phyloP scores from a whole-genome alignment of 805 yeast species.

The Saccharomyces kudriavzevii region DNA sequence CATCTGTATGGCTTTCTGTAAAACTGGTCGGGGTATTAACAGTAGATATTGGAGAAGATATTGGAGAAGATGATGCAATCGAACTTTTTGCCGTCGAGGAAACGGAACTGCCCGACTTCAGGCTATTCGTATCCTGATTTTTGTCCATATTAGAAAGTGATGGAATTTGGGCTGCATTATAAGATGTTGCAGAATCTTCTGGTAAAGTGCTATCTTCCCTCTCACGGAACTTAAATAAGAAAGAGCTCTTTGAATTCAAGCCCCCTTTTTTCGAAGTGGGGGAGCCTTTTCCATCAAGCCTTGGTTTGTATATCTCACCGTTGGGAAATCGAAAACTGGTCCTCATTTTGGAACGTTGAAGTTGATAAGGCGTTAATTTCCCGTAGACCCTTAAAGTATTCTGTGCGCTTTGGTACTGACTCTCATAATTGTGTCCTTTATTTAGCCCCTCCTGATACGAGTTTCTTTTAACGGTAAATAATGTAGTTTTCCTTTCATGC shows the following conservation, averaged over 20 bases:
- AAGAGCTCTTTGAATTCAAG: not conserved
- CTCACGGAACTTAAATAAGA: not conserved
- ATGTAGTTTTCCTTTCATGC: not conserved
- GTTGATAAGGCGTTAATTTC: conserved; percentile 22
- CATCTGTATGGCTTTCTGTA: not conserved
- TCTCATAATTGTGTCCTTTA: not conserved
- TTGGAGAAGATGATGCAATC: not conserved
- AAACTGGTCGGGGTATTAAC: not conserved
- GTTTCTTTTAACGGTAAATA: not conserved
- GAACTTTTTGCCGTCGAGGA: not conserved
- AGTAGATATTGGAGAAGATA: not conserved
- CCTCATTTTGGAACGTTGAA: conserved; percentile 26
- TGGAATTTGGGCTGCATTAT: not conserved
- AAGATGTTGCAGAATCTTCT: not conserved
- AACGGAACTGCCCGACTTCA: not conserved
- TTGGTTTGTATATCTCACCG: conserved; percentile 30
- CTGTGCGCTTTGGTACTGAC: not conserved
- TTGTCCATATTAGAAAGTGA: not conserved
- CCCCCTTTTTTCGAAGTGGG: not conserved
- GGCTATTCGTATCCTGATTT: not conserved
- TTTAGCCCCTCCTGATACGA: not conserved
- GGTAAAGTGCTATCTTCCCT: not conserved
- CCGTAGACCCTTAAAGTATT: not conserved
- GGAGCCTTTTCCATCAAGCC: not conserved
- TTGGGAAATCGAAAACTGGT: conserved; percentile 25